Base-by-base conservation (phyloP, 148 eudicot genomes). In the Persicaria maculosa region DNA sequence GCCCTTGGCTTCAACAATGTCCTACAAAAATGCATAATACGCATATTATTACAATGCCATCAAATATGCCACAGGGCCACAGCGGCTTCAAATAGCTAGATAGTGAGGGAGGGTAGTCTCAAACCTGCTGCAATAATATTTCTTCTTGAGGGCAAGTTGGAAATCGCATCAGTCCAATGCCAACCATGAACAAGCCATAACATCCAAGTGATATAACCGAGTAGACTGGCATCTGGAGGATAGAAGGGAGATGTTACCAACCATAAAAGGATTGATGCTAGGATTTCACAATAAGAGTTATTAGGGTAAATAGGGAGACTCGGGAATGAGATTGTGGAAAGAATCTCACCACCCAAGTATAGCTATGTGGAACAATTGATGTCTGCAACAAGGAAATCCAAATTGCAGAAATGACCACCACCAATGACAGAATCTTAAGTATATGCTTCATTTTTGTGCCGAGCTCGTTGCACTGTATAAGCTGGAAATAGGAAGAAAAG, bases 131-230 rank as follows among this genome's bases (percentile, higher is more conserved):
- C 72, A 91, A 79, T 50, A 92, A 80, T 43, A 87, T 78, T 36
- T 91, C 91, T 74, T 90, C 96, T 31, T 88, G 86, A 9, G 93
- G 97, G 74, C 97, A 93, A 58, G 97, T 90, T 8, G 88, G 93
- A 79, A 93, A 92, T 47, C 77, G 87, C 88, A 90, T 92, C 57
- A 92, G 82, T 68, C 97, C 91, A 40, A 87, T 78, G 50, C 91
- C 88, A 80, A 91, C 90, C 91, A 89, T 89, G 25, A 88, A 81
- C 25, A 91, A 78, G 25, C 92, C 92, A 31, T 31, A 31, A 31
- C 40, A 31, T 3, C 40, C 40, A 31, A 31, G 40, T 31, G 40
- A 31, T 31, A 79, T 92, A 92, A 75, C 93, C 72, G 87, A 74
- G 85, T 92, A 90, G 44, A 90, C 52, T 70, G 97, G 96, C 50